Evolutionary conservation across 345 rosid genomes (phyloP), one percentile per base, ranked within the genome.

Genomic region (Salix suchowensis): DNA sequence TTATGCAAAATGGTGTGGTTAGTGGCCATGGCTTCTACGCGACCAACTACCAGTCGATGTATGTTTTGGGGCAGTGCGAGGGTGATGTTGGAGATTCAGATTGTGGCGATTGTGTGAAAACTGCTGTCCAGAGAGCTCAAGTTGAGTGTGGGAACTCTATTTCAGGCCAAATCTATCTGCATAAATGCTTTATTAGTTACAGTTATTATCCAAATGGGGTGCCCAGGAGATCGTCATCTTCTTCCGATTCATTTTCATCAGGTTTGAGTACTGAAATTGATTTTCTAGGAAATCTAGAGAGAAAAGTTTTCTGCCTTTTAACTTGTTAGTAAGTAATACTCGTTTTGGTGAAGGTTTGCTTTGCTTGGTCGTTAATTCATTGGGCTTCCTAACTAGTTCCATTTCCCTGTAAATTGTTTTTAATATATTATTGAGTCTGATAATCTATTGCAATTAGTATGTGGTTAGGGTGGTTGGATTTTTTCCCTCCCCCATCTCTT

Each of bases 31-130:
- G 98, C 1, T 96, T 86, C 84, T 96, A 82, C 65, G 82, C 94
- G 0, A 83, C 91, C 4, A 93, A 86, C 73, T 92, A 91, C 78
- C 86, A 93, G 74, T 83, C 89, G 5, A 79, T 96, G 71, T 90
- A 86, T 80, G 79, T 93, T 11, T 82, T 96, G 81, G 99, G 93
- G 39, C 99, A 96, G 76, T 96, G 99, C 82, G 94, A 96, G 78
- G 99, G 99, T 4, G 98, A 93, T 76, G 79, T 96, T 18, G 99
- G 98, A 46, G 98, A 91, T 84, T 88, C 97, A 0, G 99, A 96
- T 85, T 96, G 99, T 78, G 95, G 88, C 7, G 89, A 80, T 4
- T 96, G 99, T 81, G 84, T 92, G 18, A 92, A 88, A 73, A 88
- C 69, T 77, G 99, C 99, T 50, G 84, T 88, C 30, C 94, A 93